phyloP scores from a whole-genome alignment of 495 filamentous ascomycete genomes.

The Chaetomidium leptoderma region DNA sequence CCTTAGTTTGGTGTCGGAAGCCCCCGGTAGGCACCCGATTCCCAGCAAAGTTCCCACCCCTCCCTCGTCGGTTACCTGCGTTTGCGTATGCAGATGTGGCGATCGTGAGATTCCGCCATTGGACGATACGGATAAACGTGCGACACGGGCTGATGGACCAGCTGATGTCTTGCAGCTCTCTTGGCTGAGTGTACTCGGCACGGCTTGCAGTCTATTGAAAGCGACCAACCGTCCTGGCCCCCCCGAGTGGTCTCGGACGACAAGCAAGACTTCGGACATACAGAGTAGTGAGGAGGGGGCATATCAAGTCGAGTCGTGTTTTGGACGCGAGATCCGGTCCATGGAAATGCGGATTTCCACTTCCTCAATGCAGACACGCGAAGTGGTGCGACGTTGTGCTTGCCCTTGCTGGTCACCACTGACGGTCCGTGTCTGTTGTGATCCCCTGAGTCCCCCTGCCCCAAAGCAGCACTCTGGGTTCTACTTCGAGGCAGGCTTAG shows the following conservation, averaged over 20 bases:
- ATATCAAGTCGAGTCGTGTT: background rate
- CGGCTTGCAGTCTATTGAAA: background rate
- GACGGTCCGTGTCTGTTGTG: slow-evolving; percentile 8
- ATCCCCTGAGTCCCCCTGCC: background rate
- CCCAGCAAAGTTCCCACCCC: too few relatives aligned
- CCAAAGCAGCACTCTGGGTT: background rate
- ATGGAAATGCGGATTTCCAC: background rate
- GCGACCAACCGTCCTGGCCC: background rate
- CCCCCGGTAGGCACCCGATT: background rate
- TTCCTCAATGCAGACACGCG: slow-evolving; percentile 3
- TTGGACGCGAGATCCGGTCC: background rate
- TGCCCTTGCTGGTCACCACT: background rate
- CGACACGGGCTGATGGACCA: background rate
- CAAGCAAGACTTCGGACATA: background rate
- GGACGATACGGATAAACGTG: background rate
- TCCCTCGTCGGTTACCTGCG: slow-evolving; percentile 8
- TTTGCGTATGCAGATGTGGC: slow-evolving; percentile 1
- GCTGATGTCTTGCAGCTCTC: background rate
- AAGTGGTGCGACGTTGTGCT: slow-evolving; percentile 1
- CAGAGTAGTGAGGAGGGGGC: too few relatives aligned
- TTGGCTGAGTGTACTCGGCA: background rate
- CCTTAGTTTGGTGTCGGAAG: background rate
- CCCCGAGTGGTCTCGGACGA: background rate
- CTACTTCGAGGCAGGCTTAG: background rate
- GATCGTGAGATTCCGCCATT: slow-evolving; percentile 4